These are phyloP conservation scores for Scheffersomyces illinoinensis DNA, from an alignment of 1,139 yeast genomes.

Conservation along the genomic window DNA sequence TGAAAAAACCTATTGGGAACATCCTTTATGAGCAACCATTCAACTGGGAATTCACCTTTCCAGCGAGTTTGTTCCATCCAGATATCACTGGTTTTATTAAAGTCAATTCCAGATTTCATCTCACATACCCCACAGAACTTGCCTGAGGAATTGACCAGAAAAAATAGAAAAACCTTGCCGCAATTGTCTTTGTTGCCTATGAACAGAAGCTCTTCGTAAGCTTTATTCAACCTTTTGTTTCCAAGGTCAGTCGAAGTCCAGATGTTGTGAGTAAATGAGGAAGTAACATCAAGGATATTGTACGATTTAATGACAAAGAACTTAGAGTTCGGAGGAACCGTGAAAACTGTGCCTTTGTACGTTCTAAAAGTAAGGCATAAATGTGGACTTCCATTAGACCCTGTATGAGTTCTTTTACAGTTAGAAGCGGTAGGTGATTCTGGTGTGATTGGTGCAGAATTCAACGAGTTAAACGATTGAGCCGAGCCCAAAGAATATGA, in stretches of 20 bases:
- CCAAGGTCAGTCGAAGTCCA: conserved; percentile 66
- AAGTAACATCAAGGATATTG: conserved; percentile 47
- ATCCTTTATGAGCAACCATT: conserved; percentile 54
- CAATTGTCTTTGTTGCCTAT: conserved; percentile 13
- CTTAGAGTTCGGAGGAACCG: conserved; percentile 24
- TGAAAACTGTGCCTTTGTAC: conserved; percentile 20
- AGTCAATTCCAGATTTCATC: conserved; percentile 46
- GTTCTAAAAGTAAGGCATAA: conserved; percentile 15
- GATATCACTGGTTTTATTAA: conserved; percentile 36
- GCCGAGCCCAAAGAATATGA: background rate
- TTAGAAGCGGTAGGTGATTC: background rate
- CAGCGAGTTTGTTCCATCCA: conserved; percentile 53
- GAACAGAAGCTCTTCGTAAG: conserved; percentile 23
- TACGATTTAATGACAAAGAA: conserved; percentile 61
- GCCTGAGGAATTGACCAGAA: conserved; percentile 62
- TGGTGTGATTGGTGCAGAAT: background rate
- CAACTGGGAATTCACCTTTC: conserved; percentile 53
- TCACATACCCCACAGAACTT: conserved; percentile 65
- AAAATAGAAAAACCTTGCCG: conserved; percentile 47
- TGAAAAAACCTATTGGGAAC: conserved; percentile 49
- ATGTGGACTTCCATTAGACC: background rate
- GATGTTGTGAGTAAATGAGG: conserved; percentile 49
- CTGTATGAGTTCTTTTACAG: background rate
- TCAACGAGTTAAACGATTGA: background rate
- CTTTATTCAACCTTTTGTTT: conserved; percentile 49